Evolutionary conservation across 345 rosid species (phyloP).

Genomic region (Melaleuca quinquenervia): DNA sequence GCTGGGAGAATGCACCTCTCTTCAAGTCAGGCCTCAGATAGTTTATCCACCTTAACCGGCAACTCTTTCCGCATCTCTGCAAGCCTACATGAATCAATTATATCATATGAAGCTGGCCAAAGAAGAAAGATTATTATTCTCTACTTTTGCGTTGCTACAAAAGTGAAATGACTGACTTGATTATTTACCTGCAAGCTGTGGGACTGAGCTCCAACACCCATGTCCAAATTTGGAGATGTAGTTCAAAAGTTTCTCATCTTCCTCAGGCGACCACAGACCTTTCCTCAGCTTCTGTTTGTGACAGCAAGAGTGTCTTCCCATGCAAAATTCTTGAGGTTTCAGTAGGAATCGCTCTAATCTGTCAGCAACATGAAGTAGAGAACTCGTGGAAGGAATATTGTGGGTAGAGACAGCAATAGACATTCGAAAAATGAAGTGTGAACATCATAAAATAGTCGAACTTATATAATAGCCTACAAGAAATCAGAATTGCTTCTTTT

Average conservation of each 20-base stretch:
- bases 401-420: neutral
- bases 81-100: conserved; percentile 25
- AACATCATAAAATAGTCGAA: neutral
- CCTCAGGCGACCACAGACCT: conserved; percentile 91
- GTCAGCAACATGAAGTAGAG: neutral
- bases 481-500: neutral
- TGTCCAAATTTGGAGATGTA: conserved; percentile 60
- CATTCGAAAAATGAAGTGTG: neutral
- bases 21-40: conserved; percentile 85
- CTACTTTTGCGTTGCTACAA: neutral
- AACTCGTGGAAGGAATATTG: neutral
- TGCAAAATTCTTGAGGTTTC: neutral
- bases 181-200: conserved; percentile 53
- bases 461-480: neutral
- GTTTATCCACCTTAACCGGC: conserved; percentile 78
- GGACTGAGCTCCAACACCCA: conserved; percentile 91
- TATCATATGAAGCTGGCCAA: neutral
- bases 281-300: conserved; percentile 73
- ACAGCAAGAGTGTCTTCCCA: conserved; percentile 84
- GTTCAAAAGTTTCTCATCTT: conserved; percentile 73
- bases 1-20: conserved; percentile 73
- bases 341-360: neutral
- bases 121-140: neutral
- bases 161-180: neutral
- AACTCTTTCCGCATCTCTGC: conserved; percentile 80